These are phyloP conservation scores for Lepidium sativum DNA, from an alignment of 345 rosid species.

Conservation along the genomic window DNA sequence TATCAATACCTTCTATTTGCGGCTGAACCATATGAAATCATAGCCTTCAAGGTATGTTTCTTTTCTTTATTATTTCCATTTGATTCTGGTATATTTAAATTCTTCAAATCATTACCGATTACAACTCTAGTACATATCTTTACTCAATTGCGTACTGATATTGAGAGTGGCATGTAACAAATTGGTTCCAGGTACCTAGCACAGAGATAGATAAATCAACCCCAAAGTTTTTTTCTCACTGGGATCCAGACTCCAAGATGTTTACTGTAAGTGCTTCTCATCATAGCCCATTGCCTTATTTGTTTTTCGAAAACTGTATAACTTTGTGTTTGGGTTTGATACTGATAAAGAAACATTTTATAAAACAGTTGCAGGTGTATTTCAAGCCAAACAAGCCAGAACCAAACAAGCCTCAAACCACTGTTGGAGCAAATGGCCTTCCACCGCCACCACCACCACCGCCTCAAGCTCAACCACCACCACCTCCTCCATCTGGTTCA, in stretches of 20 bases:
- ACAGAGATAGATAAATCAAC: conserved; percentile 95
- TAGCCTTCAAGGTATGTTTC: conserved; percentile 72
- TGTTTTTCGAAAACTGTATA: neutral
- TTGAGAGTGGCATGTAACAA: neutral
- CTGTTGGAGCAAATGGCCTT: conserved; percentile 53
- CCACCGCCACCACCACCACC: conserved; percentile 63
- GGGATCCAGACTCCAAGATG: conserved; percentile 99
- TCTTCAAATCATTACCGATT: neutral
- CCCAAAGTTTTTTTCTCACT: conserved; percentile 92
- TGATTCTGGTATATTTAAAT: neutral
- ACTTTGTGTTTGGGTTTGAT: neutral
- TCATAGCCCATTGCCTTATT: neutral
- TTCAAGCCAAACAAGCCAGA: conserved; percentile 80
- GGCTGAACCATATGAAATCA: conserved; percentile 94
- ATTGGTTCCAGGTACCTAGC: conserved; percentile 80
- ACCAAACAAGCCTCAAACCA: conserved; percentile 58
- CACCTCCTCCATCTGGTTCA: conserved; percentile 59
- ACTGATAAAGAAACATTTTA: neutral
- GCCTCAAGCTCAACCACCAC: conserved; percentile 63
- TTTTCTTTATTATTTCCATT: neutral
- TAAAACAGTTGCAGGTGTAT: conserved; percentile 77
- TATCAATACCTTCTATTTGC: conserved; percentile 89
- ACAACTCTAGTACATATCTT: neutral
- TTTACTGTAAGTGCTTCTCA: conserved; percentile 60
- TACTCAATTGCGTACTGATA: neutral